A percentile compares a stretch with the other conserved stretches of the same genome.
These are phyloP conservation scores for Orbilia javanica DNA, from an alignment of 2,329 filamentous ascomycete species.

Conservation along the genomic window DNA sequence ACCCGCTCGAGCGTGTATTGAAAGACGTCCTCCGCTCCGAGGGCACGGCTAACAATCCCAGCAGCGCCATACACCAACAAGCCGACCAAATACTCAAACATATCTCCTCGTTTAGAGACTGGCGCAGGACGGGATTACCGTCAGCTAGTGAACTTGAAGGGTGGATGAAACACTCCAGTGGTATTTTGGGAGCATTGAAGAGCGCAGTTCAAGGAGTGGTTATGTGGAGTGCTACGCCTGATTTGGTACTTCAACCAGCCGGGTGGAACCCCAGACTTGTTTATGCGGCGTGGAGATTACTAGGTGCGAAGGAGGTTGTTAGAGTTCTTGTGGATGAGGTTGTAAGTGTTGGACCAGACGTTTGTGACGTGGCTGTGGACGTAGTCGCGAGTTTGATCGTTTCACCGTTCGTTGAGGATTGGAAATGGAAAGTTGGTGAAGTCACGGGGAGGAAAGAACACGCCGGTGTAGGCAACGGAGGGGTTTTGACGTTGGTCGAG, in stretches of 20 bases:
- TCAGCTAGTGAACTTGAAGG: slow-evolving; percentile 76
- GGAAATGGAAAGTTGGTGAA: slow-evolving; percentile 41
- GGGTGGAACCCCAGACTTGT: slow-evolving; percentile 80
- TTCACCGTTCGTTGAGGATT: slow-evolving; percentile 50
- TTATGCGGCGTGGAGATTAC: slow-evolving; percentile 72
- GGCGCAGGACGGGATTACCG: slow-evolving; percentile 73
- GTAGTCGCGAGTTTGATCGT: slow-evolving; percentile 49
- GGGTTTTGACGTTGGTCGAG: slow-evolving; percentile 50
- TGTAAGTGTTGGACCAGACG: slow-evolving; percentile 14
- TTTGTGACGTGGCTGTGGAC: slow-evolving; percentile 49
- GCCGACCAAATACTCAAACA: slow-evolving; percentile 77
- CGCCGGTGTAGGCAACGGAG: slow-evolving; percentile 15
- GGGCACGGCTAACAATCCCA: slow-evolving; percentile 63
- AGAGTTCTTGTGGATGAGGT: slow-evolving; percentile 63
- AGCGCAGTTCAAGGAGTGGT: slow-evolving; percentile 74
- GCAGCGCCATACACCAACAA: slow-evolving; percentile 76
- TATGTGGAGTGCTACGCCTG: slow-evolving; percentile 75
- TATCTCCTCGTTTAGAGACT: slow-evolving; percentile 72
- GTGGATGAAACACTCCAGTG: slow-evolving; percentile 72
- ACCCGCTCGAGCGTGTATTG: slow-evolving; percentile 61
- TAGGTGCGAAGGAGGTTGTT: slow-evolving; percentile 74
- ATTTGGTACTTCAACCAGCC: slow-evolving; percentile 71
- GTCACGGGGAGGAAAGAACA: slow-evolving; percentile 54
- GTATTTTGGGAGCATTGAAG: slow-evolving; percentile 72
- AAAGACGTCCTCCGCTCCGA: slow-evolving; percentile 59